Conservation (phyloP, 768 basidiomycete species). For the Nidularia sp. region DNA sequence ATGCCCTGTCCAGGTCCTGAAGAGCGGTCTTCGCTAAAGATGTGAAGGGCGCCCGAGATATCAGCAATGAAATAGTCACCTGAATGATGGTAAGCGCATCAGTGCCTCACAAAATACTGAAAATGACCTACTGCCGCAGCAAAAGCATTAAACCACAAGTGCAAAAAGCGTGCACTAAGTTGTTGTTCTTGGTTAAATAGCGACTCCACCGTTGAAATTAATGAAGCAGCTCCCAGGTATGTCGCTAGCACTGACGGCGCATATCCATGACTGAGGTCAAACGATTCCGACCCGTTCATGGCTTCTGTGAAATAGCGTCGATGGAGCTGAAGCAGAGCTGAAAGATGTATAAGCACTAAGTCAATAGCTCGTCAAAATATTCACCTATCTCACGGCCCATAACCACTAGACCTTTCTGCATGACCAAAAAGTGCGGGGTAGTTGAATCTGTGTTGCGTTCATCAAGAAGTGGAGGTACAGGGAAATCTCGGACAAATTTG, state of each 20-base stretch:
- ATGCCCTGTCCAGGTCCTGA: slow-evolving; percentile 55
- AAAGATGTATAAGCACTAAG: not conserved
- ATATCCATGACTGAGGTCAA: slow-evolving; percentile 56
- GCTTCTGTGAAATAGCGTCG: slow-evolving; percentile 65
- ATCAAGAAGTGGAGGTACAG: slow-evolving; percentile 45
- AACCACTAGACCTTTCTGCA: slow-evolving; percentile 60
- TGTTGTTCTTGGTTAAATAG: slow-evolving; percentile 57
- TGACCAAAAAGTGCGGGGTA: slow-evolving; percentile 48
- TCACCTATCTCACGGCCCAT: slow-evolving; percentile 63
- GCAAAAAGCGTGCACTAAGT: slow-evolving; percentile 60
- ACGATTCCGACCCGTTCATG: slow-evolving; percentile 47
- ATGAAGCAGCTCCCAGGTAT: slow-evolving; percentile 52
- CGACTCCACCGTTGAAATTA: slow-evolving; percentile 54
- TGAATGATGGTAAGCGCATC: slow-evolving; percentile 10
- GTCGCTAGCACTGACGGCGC: slow-evolving; percentile 72
- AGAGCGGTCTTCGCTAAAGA: slow-evolving; percentile 57
- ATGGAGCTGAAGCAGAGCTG: slow-evolving; percentile 67
- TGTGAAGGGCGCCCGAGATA: slow-evolving; percentile 57
- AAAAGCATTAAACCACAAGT: slow-evolving; percentile 74
- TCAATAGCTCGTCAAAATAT: slow-evolving; percentile 6
- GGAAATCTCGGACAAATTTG: slow-evolving; percentile 49
- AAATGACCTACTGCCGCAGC: slow-evolving; percentile 57
- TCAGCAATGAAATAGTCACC: slow-evolving; percentile 64
- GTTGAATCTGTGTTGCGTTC: slow-evolving; percentile 31
- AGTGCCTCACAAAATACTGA: not conserved